phyloP scores from a whole-genome alignment of 139 green algal genomes.

The Coelastrella sp. region DNA sequence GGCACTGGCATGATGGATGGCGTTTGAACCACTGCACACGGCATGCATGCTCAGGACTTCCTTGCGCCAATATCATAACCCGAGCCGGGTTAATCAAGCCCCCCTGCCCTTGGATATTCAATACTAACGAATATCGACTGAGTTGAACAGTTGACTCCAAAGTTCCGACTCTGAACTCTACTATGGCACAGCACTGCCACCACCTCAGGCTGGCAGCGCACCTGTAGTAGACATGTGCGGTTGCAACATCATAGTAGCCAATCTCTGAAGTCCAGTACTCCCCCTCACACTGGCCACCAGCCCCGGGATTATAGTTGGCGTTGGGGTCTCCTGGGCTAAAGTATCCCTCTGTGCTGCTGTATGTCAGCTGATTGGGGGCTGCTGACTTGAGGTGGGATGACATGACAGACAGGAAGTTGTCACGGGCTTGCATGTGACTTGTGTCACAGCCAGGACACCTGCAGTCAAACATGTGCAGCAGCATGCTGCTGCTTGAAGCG shows the following conservation, averaged over 20 bases:
- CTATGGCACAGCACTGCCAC: background rate
- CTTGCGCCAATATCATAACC: too few species aligned
- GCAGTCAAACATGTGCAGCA: background rate
- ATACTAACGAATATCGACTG: too few species aligned
- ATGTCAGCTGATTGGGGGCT: conserved; percentile 35
- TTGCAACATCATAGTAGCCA: conserved; percentile 30
- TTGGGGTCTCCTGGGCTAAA: background rate
- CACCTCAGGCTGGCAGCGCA: background rate
- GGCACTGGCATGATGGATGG: too few species aligned
- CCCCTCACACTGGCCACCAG: conserved; percentile 40
- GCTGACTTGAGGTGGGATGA: conserved; percentile 7
- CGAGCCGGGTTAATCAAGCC: too few species aligned
- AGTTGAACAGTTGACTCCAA: too few species aligned
- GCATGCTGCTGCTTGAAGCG: background rate
- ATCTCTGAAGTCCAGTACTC: conserved; percentile 32
- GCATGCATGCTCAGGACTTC: too few species aligned
- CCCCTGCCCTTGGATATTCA: too few species aligned
- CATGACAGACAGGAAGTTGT: background rate
- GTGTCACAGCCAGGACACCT: conserved; percentile 24
- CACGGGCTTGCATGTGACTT: background rate
- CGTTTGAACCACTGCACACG: too few species aligned
- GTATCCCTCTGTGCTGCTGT: conserved; percentile 39
- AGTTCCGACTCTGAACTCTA: too few species aligned
- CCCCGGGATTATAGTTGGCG: conserved; percentile 21
- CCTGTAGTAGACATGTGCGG: conserved; percentile 38